Percentiles rank a stretch among this genome's conserved stretches.
Conservation (phyloP, 306 rosid species). For the Sphenostylis stenocarpa region DNA sequence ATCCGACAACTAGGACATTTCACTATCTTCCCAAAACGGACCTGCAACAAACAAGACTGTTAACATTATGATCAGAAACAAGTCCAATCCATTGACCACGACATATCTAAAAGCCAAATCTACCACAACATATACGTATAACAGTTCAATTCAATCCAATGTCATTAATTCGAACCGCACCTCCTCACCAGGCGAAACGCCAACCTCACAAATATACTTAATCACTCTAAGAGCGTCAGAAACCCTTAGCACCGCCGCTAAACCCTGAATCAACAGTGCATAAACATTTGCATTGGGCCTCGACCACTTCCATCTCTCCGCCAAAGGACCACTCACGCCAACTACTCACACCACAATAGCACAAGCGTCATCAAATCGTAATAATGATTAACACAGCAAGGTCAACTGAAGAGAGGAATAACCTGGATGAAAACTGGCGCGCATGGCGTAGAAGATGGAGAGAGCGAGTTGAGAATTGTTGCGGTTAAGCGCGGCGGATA, state of each 20-base stretch:
- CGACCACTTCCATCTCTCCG: slow-evolving; percentile 86
- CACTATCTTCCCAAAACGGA: slow-evolving; percentile 91
- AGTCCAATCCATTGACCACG: background rate
- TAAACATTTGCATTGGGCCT: slow-evolving; percentile 75
- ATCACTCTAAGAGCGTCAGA: slow-evolving; percentile 85
- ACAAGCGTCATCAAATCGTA: slow-evolving; percentile 12
- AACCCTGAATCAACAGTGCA: slow-evolving; percentile 66
- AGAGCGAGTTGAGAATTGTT: slow-evolving; percentile 73
- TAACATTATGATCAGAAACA: background rate
- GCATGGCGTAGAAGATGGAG: slow-evolving; percentile 86
- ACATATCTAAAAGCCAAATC: background rate
- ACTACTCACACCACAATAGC: slow-evolving; percentile 39
- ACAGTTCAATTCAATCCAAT: background rate
- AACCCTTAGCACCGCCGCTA: slow-evolving; percentile 78
- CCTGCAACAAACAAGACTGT: slow-evolving; percentile 49
- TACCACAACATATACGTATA: background rate
- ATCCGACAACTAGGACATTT: slow-evolving; percentile 86
- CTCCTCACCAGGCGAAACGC: slow-evolving; percentile 92
- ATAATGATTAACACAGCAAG: background rate
- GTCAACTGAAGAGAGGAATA: background rate
- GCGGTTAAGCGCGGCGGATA: slow-evolving; percentile 66
- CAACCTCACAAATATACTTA: slow-evolving; percentile 72
- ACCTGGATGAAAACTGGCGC: slow-evolving; percentile 50
- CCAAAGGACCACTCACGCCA: slow-evolving; percentile 48
- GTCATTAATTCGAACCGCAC: slow-evolving; percentile 35